Base-by-base conservation (phyloP, 2,329 filamentous ascomycete genomes). In the Xenoacremonium recifei region DNA sequence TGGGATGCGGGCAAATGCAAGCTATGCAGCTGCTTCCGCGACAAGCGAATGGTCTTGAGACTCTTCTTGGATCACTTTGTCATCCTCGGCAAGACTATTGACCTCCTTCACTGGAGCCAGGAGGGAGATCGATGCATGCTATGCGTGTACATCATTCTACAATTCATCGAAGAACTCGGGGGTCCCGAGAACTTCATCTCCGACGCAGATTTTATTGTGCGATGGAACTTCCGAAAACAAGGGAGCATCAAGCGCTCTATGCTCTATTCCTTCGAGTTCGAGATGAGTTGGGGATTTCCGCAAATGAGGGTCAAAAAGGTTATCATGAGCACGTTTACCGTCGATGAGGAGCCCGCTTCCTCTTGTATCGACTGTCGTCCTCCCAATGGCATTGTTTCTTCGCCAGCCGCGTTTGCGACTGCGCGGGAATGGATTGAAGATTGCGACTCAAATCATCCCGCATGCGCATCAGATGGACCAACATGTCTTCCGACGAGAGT, bases 241-340 rank as follows among this genome's bases (percentile, higher is more conserved):
- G 7, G n/a, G 3, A 18, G 21, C 6, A 11, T 5, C 21, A 6
- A 6, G 15, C 13, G 21, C 11, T 30, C 39, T 2, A 21, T 20
- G 12, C 30, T 40, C 32, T 5, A 4, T 18, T n/a, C 10, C 5
- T 35, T 40, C 20, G 17, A 21, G 5, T 40, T 40, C 33, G 39
- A 40, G 21, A 35, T 40, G 31, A 40, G 21, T n/a, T 40, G 39
- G 39, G 39, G 39, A 2, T 36, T 40, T 27, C 32, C 39, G 6
- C 32, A 29, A 3, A 40, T 40, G 21, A 19, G 11, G 13, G 7
- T 10, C 3, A 33, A 25, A 11, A 16, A 40, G 5, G 39, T 40
- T 15, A 3, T 5, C 3, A 35, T 40, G 39, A 33, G 12, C 9
- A 7, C 20, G 13, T 36, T 35, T n/a, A 40, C 39, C 17, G 6